Conservation (phyloP, 2,329 filamentous ascomycete genomes). For the Phaeomoniella chlamydospora region DNA sequence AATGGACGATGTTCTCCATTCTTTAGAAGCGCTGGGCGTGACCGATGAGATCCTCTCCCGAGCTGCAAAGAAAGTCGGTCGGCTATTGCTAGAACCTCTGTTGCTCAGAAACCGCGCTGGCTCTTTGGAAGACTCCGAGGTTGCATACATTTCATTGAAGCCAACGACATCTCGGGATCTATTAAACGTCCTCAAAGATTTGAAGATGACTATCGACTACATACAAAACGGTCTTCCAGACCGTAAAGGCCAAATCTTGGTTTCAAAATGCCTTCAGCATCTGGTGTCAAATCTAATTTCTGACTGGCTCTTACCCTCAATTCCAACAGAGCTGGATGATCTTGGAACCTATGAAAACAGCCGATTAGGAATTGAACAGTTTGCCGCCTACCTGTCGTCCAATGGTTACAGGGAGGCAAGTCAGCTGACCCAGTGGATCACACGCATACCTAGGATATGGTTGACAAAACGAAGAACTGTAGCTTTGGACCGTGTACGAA, state of each 20-base stretch:
- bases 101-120: neutral
- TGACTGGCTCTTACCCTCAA: constrained; percentile 59
- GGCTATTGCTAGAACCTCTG: neutral
- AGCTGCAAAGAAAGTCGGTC: constrained; percentile 1
- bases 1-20: constrained; percentile 1
- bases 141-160: neutral
- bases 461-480: constrained; percentile 68
- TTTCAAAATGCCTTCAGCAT: constrained; percentile 43
- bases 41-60: neutral
- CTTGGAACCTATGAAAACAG: constrained; percentile 54
- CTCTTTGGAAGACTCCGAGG: neutral
- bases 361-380: constrained; percentile 47
- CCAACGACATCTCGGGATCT: neutral
- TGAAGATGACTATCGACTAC: neutral
- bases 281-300: constrained; percentile 55
- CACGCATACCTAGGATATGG: constrained; percentile 70
- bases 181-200: neutral
- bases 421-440: constrained; percentile 65
- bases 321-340: constrained; percentile 60
- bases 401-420: constrained; percentile 47
- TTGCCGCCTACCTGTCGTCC: constrained; percentile 49
- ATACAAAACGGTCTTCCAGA: neutral
- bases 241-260: neutral
- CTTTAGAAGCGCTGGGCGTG: constrained; percentile 3
- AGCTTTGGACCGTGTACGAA: constrained; percentile 61